A percentile compares a stretch with the other conserved stretches of the same genome.
Conservation (phyloP, 1,139 yeast species). For the Yamadazyma pseudoaaseri region DNA sequence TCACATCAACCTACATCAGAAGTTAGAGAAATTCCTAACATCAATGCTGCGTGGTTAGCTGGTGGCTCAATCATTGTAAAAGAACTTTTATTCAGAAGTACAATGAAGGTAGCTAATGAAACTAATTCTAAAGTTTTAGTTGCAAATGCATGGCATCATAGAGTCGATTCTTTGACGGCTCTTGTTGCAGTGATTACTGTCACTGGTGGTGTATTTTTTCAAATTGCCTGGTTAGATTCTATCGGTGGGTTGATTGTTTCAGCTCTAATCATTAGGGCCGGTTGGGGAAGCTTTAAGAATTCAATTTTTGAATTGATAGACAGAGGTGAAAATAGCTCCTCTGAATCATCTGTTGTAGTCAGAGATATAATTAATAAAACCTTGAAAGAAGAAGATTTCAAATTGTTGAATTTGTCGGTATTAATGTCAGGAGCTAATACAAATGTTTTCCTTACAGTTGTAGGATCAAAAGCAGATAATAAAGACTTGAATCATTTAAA, state of each 20-base stretch:
- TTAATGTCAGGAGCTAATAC: conserved; percentile 74
- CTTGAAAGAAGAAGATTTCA: conserved; percentile 21
- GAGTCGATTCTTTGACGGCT: conserved; percentile 93
- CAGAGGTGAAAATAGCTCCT: conserved; percentile 35
- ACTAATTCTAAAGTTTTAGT: conserved; percentile 85
- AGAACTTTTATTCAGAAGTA: conserved; percentile 82
- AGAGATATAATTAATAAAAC: conserved; percentile 21
- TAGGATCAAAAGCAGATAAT: conserved; percentile 8
- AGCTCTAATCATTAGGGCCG: conserved; percentile 77
- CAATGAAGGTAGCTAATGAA: conserved; percentile 71
- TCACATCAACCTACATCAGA: conserved; percentile 16
- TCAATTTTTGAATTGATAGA: conserved; percentile 80
- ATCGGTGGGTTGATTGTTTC: conserved; percentile 90
- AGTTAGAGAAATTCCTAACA: conserved; percentile 49
- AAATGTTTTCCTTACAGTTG: conserved; percentile 28
- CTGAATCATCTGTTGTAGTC: conserved; percentile 29
- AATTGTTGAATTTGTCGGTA: conserved; percentile 50
- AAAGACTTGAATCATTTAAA: conserved; percentile 26
- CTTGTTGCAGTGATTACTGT: conserved; percentile 88
- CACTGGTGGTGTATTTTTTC: conserved; percentile 75
- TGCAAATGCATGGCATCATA: conserved; percentile 98
- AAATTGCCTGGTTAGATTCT: conserved; percentile 83
- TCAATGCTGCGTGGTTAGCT: conserved; percentile 97
- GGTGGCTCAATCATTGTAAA: conserved; percentile 81
- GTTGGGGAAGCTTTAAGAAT: conserved; percentile 66